Evolutionary conservation across 164 flowering plant genomes (phyloP).

Genomic region (Magnolia sinica): DNA sequence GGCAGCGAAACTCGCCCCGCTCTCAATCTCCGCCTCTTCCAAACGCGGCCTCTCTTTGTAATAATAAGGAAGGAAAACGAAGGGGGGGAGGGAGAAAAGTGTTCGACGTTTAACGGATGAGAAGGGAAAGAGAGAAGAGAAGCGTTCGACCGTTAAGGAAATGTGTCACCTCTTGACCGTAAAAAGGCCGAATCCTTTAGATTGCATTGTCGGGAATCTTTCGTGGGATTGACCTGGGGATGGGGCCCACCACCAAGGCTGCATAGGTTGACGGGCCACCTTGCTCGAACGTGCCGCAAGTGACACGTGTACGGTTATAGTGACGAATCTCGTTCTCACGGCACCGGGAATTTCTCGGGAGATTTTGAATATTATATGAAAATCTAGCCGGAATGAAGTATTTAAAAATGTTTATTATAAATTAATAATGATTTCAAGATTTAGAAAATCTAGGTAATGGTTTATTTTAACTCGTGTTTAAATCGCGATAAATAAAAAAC

Average conservation of each 20-base stretch:
- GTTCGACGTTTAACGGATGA: constrained; percentile 1
- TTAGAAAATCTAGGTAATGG: no score
- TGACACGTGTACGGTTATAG: no score
- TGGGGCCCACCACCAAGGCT: not conserved
- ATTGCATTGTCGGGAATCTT: constrained; percentile 25
- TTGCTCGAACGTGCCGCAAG: not conserved
- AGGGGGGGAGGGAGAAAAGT: not conserved
- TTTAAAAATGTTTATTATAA: no score
- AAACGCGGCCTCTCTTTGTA: not conserved
- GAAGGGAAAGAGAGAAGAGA: not conserved
- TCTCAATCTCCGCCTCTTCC: not conserved
- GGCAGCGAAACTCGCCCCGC: not conserved
- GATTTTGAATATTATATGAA: no score
- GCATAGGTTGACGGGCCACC: not conserved
- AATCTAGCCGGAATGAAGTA: no score
- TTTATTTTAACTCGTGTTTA: no score
- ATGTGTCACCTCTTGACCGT: constrained; percentile 9
- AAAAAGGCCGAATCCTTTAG: constrained; percentile 14
- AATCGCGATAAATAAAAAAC: no score
- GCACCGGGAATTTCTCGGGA: no score
- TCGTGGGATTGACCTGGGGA: constrained; percentile 3
- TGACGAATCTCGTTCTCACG: no score
- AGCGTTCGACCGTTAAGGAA: constrained; percentile 1
- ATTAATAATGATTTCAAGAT: no score
- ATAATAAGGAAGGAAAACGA: not conserved